A percentile compares a stretch with the other conserved stretches of the same genome.
Conservation (phyloP, 2,329 filamentous ascomycete species). For the Colletotrichum theobromicola region DNA sequence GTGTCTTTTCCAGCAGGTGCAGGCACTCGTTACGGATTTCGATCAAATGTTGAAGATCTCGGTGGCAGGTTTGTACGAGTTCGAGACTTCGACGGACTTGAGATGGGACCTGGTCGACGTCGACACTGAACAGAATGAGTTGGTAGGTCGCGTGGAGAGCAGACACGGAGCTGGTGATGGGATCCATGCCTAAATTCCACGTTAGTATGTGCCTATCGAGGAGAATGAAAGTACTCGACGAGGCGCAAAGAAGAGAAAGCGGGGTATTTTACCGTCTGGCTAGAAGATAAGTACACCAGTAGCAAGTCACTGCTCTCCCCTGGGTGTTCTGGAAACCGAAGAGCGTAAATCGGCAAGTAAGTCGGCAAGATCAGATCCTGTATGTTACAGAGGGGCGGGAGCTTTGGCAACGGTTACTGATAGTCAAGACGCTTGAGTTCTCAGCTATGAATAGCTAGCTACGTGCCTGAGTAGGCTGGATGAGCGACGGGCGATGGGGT, state of each 20-base stretch:
- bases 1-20: conserved; percentile 25
- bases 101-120: conserved; percentile 29
- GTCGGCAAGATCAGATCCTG: neutral
- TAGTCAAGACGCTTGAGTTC: neutral
- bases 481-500: neutral
- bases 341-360: neutral
- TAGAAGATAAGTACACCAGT: neutral
- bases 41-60: conserved; percentile 36
- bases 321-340: neutral
- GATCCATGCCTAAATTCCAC: neutral
- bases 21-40: conserved; percentile 33
- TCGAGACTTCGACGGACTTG: conserved; percentile 33
- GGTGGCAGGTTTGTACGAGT: conserved; percentile 34
- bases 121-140: conserved; percentile 21
- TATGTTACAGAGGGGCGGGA: neutral
- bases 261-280: neutral
- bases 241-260: neutral
- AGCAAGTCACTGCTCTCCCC: neutral
- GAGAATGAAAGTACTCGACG: neutral
- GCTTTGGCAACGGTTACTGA: neutral
- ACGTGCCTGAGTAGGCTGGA: neutral
- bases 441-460: neutral
- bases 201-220: neutral
- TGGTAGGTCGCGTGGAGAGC: conserved; percentile 11
- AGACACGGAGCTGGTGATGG: neutral